These are phyloP conservation scores for Micromonas commoda DNA, from an alignment of 139 green algal species.

Conservation along the genomic window DNA sequence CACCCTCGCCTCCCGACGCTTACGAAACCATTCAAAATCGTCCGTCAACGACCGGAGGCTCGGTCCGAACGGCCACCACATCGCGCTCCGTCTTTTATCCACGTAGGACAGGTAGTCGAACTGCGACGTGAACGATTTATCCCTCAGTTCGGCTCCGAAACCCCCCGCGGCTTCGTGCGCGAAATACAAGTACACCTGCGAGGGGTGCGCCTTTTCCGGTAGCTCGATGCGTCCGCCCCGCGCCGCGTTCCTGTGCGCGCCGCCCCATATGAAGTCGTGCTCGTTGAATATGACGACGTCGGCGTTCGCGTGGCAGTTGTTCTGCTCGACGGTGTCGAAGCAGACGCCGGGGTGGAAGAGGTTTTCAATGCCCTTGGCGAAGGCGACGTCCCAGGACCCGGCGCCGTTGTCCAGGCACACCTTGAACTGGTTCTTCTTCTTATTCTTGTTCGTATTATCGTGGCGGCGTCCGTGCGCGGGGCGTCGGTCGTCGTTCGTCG, in stretches of 20 bases:
- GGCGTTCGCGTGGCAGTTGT: not conserved
- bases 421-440: not conserved
- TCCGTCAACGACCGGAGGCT: not conserved
- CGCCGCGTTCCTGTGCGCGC: not conserved
- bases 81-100: not conserved
- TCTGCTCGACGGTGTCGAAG: not conserved
- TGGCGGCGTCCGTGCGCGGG: too few relatives aligned
- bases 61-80: constrained; percentile 13
- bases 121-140: not conserved
- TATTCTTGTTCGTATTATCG: too few relatives aligned
- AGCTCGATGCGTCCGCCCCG: not conserved
- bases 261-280: not conserved
- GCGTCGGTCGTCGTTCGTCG: too few relatives aligned
- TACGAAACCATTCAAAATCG: not conserved
- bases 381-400: not conserved
- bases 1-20: not conserved
- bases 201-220: not conserved
- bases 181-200: constrained; percentile 8
- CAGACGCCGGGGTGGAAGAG: not conserved
- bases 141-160: not conserved
- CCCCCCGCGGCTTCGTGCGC: not conserved
- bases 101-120: constrained; percentile 10
- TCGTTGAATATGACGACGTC: constrained; percentile 7
- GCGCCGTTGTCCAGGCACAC: not conserved
- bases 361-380: not conserved